Evolutionary conservation across 371 early-diverging fungal genomes (phyloP).

Genomic region (Mortierella sp.): DNA sequence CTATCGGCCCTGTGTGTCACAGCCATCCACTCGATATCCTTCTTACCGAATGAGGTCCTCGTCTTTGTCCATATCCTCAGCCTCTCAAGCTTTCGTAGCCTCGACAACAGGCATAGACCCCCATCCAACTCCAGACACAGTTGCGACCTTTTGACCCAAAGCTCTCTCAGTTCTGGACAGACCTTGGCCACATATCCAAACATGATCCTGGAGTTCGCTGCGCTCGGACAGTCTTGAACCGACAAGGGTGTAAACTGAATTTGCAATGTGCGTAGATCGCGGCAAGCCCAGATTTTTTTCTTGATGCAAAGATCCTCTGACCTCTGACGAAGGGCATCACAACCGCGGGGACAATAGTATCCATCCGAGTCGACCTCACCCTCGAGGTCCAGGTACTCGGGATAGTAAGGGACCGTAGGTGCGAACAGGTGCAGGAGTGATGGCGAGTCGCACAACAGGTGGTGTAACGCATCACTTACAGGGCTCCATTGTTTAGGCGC

Average conservation of each 20-base stretch:
- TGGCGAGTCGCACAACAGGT: constrained; percentile 13
- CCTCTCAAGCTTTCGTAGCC: constrained; percentile 4
- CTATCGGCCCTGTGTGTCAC: no score
- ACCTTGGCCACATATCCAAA: constrained; percentile 26
- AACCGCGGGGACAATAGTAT: constrained; percentile 6
- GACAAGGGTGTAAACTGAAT: constrained; percentile 1
- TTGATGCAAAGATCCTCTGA: neutral
- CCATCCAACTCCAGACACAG: constrained; percentile 9
- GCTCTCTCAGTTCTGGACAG: constrained; percentile 18
- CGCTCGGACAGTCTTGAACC: constrained; percentile 1
- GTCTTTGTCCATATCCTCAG: constrained; percentile 15
- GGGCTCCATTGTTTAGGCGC: neutral
- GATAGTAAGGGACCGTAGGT: constrained; percentile 6
- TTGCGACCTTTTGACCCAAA: neutral
- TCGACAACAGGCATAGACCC: constrained; percentile 15
- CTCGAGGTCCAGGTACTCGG: constrained; percentile 22
- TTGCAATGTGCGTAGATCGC: constrained; percentile 13
- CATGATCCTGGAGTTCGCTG: constrained; percentile 19
- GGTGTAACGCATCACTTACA: constrained; percentile 14
- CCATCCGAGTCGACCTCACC: neutral
- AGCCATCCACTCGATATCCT: constrained; percentile 29
- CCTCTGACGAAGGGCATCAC: no score
- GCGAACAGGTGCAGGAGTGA: constrained; percentile 14
- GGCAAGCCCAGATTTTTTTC: constrained; percentile 24
- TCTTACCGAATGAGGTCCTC: neutral